Percentiles rank a stretch among this genome's conserved stretches.
Evolutionary conservation across 129 eudicot genomes (phyloP).

Genomic region (Artemisia annua): DNA sequence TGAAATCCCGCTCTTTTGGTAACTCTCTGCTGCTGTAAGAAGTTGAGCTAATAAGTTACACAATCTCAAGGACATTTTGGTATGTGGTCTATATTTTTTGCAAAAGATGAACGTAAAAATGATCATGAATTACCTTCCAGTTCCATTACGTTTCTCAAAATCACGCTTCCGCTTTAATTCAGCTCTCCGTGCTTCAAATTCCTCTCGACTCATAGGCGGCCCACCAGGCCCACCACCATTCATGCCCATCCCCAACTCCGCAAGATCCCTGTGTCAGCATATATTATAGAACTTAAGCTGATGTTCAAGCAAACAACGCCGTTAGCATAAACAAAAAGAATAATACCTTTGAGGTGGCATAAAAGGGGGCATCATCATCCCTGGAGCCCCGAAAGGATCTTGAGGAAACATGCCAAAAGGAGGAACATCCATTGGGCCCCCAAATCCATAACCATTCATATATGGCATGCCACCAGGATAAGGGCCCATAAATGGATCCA

Average conservation of each 20-base stretch:
- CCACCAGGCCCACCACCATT: slow-evolving; percentile 55
- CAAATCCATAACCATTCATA: slow-evolving; percentile 63
- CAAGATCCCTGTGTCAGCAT: slow-evolving; percentile 63
- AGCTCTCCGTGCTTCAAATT: slow-evolving; percentile 92
- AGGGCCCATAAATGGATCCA: slow-evolving; percentile 62
- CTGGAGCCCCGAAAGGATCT: slow-evolving; percentile 71
- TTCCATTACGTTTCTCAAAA: slow-evolving; percentile 56
- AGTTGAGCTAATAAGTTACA: slow-evolving; percentile 2
- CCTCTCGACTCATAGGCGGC: slow-evolving; percentile 75
- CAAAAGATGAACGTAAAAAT: neutral
- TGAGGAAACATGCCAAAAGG: slow-evolving; percentile 70
- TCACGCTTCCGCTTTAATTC: slow-evolving; percentile 76
- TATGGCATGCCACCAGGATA: slow-evolving; percentile 63
- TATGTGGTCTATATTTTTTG: neutral
- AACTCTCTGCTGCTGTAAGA: slow-evolving; percentile 54
- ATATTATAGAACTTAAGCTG: neutral
- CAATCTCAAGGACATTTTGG: neutral
- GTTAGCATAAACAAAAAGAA: neutral
- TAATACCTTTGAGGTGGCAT: slow-evolving; percentile 78
- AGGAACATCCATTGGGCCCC: slow-evolving; percentile 68
- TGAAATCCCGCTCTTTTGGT: slow-evolving; percentile 57
- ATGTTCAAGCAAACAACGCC: slow-evolving; percentile 1
- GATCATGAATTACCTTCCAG: slow-evolving; percentile 43
- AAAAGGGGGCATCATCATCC: slow-evolving; percentile 68
- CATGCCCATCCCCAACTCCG: slow-evolving; percentile 77